A percentile compares a stretch with the other conserved stretches of the same genome.
Conservation (phyloP, 2,329 filamentous ascomycete species). For the Xylariaceae sp. region DNA sequence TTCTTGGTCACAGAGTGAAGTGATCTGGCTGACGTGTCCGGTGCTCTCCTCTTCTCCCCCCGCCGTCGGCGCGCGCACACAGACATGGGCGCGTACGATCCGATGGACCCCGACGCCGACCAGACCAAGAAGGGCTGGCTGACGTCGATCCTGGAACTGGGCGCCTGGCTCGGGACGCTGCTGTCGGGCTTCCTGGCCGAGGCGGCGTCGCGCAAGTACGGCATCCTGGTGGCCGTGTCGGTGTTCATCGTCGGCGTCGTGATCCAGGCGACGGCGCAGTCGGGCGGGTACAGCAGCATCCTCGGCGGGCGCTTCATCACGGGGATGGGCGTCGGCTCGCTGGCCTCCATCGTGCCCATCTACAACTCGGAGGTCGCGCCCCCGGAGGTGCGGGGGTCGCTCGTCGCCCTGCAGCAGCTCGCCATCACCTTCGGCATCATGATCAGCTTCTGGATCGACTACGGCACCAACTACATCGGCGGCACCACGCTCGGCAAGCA, state of each 20-base stretch:
- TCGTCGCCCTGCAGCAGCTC: conserved; percentile 42
- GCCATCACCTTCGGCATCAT: conserved; percentile 55
- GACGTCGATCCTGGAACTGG: conserved; percentile 64
- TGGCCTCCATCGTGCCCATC: conserved; percentile 60
- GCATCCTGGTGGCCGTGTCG: conserved; percentile 55
- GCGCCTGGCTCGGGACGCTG: conserved; percentile 68
- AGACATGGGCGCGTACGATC: conserved; percentile 51
- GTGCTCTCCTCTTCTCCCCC: too few species aligned
- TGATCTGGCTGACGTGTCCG: too few species aligned
- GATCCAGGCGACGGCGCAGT: conserved; percentile 56
- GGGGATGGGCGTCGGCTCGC: conserved; percentile 60
- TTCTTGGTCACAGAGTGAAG: too few species aligned
- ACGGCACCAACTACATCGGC: conserved; percentile 60
- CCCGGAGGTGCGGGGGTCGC: conserved; percentile 32
- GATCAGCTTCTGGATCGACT: conserved; percentile 57
- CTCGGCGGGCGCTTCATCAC: conserved; percentile 67
- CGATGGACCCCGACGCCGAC: conserved; percentile 33
- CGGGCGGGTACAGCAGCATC: conserved; percentile 50
- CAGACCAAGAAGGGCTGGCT: conserved; percentile 52
- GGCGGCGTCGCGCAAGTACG: conserved; percentile 59
- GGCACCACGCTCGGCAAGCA: conserved; percentile 40
- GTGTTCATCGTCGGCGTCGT: conserved; percentile 66
- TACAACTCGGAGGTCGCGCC: conserved; percentile 41
- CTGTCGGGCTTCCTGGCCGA: conserved; percentile 67
- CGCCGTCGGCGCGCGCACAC: too few species aligned